Evolutionary conservation across 768 basidiomycete genomes (phyloP), one percentile per base, ranked within the genome.

Genomic region (Leccinum subgranulosum): DNA sequence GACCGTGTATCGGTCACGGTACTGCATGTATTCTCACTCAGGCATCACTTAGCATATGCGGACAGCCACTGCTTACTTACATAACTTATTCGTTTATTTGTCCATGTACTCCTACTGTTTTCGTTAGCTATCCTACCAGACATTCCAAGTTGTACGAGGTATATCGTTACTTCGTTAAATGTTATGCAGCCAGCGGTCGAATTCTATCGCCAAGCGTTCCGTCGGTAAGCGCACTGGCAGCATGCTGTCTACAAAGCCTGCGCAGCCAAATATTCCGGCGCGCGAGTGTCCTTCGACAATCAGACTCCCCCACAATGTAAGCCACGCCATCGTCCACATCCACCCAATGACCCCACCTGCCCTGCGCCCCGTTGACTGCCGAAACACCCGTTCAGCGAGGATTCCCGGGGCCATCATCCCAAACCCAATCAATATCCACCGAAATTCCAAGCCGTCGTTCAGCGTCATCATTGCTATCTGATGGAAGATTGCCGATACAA

Each of bases 401-500:
- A 82, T 64, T 1, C 83, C 84, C 0, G 81, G 58, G 10, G 77
- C 84, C 73, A 79, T 84, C 67, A 82, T 70, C 34, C 84, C 59
- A 63, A 87, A 88, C 57, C 81, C 83, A 1, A 79, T 76, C 0
- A 73, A 66, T 43, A 82, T 74, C 28, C 64, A 55, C 60, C 56
- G 53, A n/a, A 79, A 72, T 28, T 84, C 81, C 1, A 74, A 69
- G 6, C 76, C 79, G 8, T 71, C 66, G 2, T 80, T 78, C 75
- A 84, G 73, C 1, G 79, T 77, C 76, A 80, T 81, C 49, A 82
- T 47, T 6, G 77, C 78, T 8, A 79, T 47, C 54, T 82, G 74
- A 58, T 89, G 88, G 15, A 87, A 65, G 9, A 84, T 34, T 2
- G 76, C 85, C 0, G 87, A 88, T 4, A 79, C 65, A 1, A 81